Base-by-base conservation (phyloP, 345 rosid genomes). In the Gossypium mustelinum region DNA sequence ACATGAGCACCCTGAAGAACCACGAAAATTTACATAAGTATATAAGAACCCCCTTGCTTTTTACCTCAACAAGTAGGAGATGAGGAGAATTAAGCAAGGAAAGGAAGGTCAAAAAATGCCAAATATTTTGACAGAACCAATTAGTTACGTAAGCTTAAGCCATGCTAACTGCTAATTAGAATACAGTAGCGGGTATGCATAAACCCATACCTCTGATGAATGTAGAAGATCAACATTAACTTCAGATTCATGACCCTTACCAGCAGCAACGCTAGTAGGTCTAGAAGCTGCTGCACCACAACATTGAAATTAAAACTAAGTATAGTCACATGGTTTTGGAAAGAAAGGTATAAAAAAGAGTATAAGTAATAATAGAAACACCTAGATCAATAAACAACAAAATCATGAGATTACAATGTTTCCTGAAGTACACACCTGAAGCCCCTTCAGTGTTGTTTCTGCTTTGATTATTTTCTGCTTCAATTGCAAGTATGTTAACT, bases 131-230 rank as follows among this genome's bases (percentile, higher is more conserved):
- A 11, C 22, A 27, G 61, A 61, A 61, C 14, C 27, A 54, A 70
- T 39, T 50, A 44, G 29, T 29, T 17, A 73, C 4, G 51, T 27
- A 20, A 48, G 55, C 25, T 22, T 45, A 47, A 73, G 17, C 39
- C 54, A 72, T 44, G 27, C 41, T 6, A 24, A 11, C 62, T 58
- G 62, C 34, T 11, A 78, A 16, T 48, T 20, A 58, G 47, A 39
- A 60, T 17, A 62, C 56, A 77, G 52, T 47, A 14, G 29, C n/a
- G 1, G 7, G 45, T 52, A 39, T 27, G 66, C 34, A 39, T 4
- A 58, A 73, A 27, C 56, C 71, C 79, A 24, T 83, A 92, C 98
- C 94, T 89, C 93, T 34, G 80, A 55, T 61, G 75, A 65, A 61
- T 82, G 83, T 45, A 71, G 78, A 82, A 62, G 62, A 79, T 90